Percentiles rank a stretch among this genome's conserved stretches.
These are phyloP conservation scores for Solanum hybrid DNA, from an alignment of 305 asterid genomes.

Conservation along the genomic window DNA sequence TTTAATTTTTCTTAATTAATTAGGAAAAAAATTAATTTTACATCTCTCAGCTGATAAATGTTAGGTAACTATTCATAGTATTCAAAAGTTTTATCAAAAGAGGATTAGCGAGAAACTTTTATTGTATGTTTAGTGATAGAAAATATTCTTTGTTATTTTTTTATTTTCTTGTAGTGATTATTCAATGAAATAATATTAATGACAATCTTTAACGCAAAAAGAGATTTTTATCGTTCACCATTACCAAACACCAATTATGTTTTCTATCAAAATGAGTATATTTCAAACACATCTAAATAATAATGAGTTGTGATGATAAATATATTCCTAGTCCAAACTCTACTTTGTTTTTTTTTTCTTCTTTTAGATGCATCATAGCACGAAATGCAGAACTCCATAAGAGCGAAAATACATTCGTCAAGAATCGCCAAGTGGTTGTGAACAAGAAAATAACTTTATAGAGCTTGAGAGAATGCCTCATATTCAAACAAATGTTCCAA, in stretches of 20 bases:
- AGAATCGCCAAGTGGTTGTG: background rate
- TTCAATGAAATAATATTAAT: background rate
- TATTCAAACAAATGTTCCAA: background rate
- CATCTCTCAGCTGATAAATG: background rate
- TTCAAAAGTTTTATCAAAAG: background rate
- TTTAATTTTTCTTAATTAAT: no score
- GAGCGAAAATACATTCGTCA: no score
- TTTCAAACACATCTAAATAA: background rate
- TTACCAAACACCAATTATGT: background rate
- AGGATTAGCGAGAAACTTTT: background rate
- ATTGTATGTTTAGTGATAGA: background rate
- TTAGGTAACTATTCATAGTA: background rate
- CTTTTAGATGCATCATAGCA: slow-evolving; percentile 12
- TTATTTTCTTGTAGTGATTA: background rate
- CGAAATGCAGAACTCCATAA: slow-evolving; percentile 5
- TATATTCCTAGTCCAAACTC: background rate
- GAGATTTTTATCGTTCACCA: background rate
- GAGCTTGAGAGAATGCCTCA: background rate
- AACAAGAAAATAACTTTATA: background rate
- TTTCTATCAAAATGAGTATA: background rate
- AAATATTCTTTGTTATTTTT: background rate
- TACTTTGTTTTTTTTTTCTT: background rate
- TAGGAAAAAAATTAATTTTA: background rate
- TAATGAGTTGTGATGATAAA: background rate
- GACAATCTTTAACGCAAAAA: background rate